Base-by-base conservation (phyloP, 164 flowering plant genomes). In the Umbellularia californica region DNA sequence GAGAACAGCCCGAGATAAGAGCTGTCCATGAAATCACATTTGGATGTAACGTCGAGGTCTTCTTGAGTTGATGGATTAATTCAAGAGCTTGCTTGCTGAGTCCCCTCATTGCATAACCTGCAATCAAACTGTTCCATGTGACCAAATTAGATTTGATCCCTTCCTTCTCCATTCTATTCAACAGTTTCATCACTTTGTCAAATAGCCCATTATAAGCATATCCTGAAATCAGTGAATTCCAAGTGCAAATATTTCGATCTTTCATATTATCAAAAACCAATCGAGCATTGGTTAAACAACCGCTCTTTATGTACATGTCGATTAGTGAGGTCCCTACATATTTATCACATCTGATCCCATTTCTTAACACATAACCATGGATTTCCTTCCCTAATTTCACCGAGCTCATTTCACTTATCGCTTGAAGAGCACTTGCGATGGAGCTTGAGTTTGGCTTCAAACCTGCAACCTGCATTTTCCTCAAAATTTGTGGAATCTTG, bases 21-120 rank as follows among this genome's bases (percentile, higher is more conserved):
- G 95, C 83, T 51, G 95, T 90, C 95, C 92, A 90, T 27, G 92
- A 83, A 41, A 87, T 83, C 67, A 89, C 89, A 79, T 87, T 84
- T 13, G 93, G 92, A n/a, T 69, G 64, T 72, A 84, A 69, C 5
- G 88, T 90, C 5, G 73, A 78, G n/a, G 33, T 52, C 79, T 83
- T 87, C 60, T 41, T 41, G 50, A 87, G 85, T 41, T 79, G 77
- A 65, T 80, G 70, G 65, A 91, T 81, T 79, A 81, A 50, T 6
- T 69, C 76, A 71, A 84, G 62, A 73, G 92, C 93, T 84, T 88
- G 84, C 68, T 83, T 74, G 73, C 35, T 70, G 14, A 74, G 74
- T 2, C 91, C 88, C 60, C 74, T 47, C 76, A 81, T 69, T 71
- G 93, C 81, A 81, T 87, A 87, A 11, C 91, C 93, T 33, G 82